phyloP scores from a whole-genome alignment of 2,329 filamentous ascomycete genomes.

The Colletotrichum sp. region DNA sequence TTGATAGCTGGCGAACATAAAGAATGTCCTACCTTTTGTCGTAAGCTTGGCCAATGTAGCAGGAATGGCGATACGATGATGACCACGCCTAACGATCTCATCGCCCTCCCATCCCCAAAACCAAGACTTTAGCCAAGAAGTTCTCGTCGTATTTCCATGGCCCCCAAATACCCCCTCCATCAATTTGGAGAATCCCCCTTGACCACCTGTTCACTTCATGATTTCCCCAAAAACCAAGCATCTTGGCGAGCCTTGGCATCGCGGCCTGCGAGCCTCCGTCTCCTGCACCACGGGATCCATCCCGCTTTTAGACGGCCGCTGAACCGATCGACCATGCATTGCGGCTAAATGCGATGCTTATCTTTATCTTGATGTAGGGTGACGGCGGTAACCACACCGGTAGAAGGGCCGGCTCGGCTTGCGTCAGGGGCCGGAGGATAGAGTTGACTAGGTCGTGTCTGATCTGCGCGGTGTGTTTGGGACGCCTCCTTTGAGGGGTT shows the following conservation, averaged over 20 bases:
- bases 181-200: not conserved
- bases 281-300: not conserved
- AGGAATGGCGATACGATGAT: accelerated
- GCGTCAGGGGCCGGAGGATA: not conserved
- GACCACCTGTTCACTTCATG: not conserved
- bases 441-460: not conserved
- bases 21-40: not conserved
- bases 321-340: not conserved
- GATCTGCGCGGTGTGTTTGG: not conserved
- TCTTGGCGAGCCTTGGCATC: constrained; percentile 17
- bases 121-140: not conserved
- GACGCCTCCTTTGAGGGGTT: not conserved
- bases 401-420: not conserved
- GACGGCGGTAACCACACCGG: not conserved
- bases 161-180: not conserved
- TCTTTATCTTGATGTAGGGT: not conserved
- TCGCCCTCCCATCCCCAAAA: not conserved
- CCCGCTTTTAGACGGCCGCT: not conserved
- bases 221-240: constrained; percentile 4
- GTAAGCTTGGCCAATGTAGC: not conserved
- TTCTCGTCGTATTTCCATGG: not conserved
- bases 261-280: constrained; percentile 1
- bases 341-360: constrained; percentile 4
- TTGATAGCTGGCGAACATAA: not conserved
- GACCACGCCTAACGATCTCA: too few species aligned